phyloP scores from a whole-genome alignment of 768 basidiomycete species.

The Pisolithus albus region DNA sequence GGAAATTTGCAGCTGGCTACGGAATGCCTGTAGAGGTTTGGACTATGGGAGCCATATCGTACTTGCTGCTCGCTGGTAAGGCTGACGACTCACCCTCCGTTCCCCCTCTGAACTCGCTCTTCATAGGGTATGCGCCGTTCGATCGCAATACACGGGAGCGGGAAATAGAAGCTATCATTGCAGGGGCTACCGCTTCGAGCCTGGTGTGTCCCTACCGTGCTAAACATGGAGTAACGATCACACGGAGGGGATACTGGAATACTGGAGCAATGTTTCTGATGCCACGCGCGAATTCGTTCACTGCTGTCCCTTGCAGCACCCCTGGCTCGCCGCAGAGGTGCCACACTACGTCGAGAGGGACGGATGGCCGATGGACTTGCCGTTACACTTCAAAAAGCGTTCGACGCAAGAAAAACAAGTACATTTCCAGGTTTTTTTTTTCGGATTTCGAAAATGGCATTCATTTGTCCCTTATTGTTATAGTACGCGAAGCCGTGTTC shows the following conservation, averaged over 20 bases:
- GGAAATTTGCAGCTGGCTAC: conserved; percentile 60
- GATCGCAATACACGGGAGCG: conserved; percentile 81
- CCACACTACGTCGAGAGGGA: conserved; percentile 61
- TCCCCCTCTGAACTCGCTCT: neutral
- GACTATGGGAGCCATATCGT: conserved; percentile 98
- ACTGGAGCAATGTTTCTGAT: conserved; percentile 77
- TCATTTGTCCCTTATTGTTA: conserved; percentile 2
- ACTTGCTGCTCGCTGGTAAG: conserved; percentile 78
- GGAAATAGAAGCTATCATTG: conserved; percentile 94
- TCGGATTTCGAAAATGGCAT: conserved; percentile 1
- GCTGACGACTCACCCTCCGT: neutral
- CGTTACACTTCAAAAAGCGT: conserved; percentile 87
- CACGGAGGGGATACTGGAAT: conserved; percentile 64
- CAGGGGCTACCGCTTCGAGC: conserved; percentile 87
- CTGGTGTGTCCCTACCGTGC: conserved; percentile 30
- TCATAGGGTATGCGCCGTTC: conserved; percentile 86
- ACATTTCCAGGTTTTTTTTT: conserved; percentile 25
- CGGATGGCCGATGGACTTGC: conserved; percentile 65
- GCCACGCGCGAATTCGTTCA: conserved; percentile 80
- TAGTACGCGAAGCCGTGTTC: conserved; percentile 84
- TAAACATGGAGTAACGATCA: neutral
- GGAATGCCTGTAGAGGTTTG: conserved; percentile 94
- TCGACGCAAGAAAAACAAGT: conserved; percentile 86
- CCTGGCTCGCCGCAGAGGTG: conserved; percentile 53
- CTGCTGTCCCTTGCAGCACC: conserved; percentile 73